Conservation (phyloP, 768 basidiomycete genomes). For the Boletus fagicola region DNA sequence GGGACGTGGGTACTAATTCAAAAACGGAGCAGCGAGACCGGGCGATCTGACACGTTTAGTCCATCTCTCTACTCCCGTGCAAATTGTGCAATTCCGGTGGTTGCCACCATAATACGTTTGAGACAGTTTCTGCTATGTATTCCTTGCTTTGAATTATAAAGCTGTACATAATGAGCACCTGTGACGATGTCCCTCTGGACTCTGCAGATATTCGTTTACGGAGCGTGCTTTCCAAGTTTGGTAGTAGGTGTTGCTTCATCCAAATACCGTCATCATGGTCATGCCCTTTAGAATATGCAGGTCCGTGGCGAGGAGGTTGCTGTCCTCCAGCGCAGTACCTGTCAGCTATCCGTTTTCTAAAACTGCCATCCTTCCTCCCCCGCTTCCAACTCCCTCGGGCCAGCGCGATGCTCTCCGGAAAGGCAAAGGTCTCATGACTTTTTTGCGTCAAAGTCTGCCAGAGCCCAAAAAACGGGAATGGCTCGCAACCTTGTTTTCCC, state of each 20-base stretch:
- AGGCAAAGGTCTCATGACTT: slow-evolving; percentile 79
- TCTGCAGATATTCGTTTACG: background rate
- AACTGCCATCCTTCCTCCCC: slow-evolving; percentile 53
- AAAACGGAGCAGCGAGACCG: slow-evolving; percentile 21
- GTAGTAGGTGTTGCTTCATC: background rate
- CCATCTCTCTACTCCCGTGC: slow-evolving; percentile 10
- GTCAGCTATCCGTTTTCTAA: slow-evolving; percentile 70
- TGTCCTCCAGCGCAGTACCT: slow-evolving; percentile 23
- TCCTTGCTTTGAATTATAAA: slow-evolving; percentile 29
- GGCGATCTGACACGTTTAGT: slow-evolving; percentile 14
- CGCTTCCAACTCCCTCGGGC: slow-evolving; percentile 36
- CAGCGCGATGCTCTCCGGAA: slow-evolving; percentile 48
- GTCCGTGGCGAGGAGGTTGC: slow-evolving; percentile 15
- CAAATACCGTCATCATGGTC: background rate
- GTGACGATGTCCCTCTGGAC: too few species aligned
- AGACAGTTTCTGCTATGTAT: slow-evolving; percentile 27
- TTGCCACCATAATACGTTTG: slow-evolving; percentile 18
- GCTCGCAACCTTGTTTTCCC: slow-evolving; percentile 68
- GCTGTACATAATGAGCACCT: slow-evolving; percentile 28
- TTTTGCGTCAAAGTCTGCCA: slow-evolving; percentile 63
- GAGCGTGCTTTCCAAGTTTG: slow-evolving; percentile 13
- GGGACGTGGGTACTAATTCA: slow-evolving; percentile 61
- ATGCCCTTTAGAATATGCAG: slow-evolving; percentile 15
- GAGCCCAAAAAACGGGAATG: slow-evolving; percentile 68
- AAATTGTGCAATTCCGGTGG: slow-evolving; percentile 12